A percentile compares a stretch with the other conserved stretches of the same genome.
Conservation (phyloP, 192 early-diverging fungal genomes). For the Podila clonocystis region DNA sequence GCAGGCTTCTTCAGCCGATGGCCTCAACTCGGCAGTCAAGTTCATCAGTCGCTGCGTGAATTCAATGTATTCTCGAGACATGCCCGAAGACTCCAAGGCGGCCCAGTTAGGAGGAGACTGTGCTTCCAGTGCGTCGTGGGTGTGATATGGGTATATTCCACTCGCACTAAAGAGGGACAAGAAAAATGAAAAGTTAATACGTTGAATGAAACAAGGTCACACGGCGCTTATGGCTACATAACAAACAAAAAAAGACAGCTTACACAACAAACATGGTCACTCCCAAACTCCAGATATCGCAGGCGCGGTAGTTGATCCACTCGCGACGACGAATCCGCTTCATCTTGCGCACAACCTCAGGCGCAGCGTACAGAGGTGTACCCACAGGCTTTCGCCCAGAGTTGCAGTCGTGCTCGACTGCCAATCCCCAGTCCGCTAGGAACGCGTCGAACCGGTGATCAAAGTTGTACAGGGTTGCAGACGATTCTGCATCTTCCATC, state of each 20-base stretch:
- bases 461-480: slow-evolving; percentile 36
- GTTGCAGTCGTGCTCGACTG: slow-evolving; percentile 43
- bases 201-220: not conserved
- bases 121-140: slow-evolving; percentile 42
- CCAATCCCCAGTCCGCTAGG: slow-evolving; percentile 47
- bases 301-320: slow-evolving; percentile 51
- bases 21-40: slow-evolving; percentile 41
- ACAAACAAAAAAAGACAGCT: slow-evolving; percentile 7
- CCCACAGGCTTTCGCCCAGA: slow-evolving; percentile 43
- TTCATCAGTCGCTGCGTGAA: slow-evolving; percentile 47
- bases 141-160: slow-evolving; percentile 50
- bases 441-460: slow-evolving; percentile 42
- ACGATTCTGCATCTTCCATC: slow-evolving; percentile 12
- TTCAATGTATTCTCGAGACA: slow-evolving; percentile 48
- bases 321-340: slow-evolving; percentile 42
- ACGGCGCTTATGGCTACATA: not conserved
- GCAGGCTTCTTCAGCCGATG: slow-evolving; percentile 41
- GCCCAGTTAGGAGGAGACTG: slow-evolving; percentile 51
- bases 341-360: slow-evolving; percentile 49
- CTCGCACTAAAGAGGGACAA: slow-evolving; percentile 21
- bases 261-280: slow-evolving; percentile 54
- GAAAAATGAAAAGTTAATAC: not conserved
- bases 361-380: slow-evolving; percentile 42
- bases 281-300: slow-evolving; percentile 52
- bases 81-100: slow-evolving; percentile 39